Evolutionary conservation across 768 basidiomycete species (phyloP).

Genomic region (Obba rivulosa): DNA sequence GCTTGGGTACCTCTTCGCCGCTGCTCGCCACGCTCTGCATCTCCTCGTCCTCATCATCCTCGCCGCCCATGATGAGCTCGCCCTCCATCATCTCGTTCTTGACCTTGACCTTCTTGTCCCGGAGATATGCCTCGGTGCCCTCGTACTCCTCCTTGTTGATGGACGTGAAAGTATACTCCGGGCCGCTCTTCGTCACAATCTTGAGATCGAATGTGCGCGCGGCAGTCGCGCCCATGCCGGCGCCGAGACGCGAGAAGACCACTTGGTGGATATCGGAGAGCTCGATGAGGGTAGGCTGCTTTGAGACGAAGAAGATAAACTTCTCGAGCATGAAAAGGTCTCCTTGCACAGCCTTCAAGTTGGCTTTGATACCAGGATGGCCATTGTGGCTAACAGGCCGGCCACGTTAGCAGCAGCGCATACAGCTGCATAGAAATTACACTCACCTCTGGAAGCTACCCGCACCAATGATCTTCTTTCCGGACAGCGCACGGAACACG

Average conservation of each 20-base stretch:
- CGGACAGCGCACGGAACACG: conserved; percentile 86
- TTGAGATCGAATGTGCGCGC: conserved; percentile 93
- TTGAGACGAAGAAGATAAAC: conserved; percentile 96
- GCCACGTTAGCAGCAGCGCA: background rate
- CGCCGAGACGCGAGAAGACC: conserved; percentile 90
- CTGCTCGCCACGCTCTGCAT: conserved; percentile 78
- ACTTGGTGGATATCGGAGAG: conserved; percentile 86
- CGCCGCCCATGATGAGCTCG: conserved; percentile 65
- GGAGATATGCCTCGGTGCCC: conserved; percentile 76
- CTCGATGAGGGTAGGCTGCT: conserved; percentile 87
- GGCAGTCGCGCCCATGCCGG: conserved; percentile 73
- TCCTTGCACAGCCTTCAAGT: conserved; percentile 94
- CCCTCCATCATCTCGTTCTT: conserved; percentile 96
- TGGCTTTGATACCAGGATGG: conserved; percentile 94
- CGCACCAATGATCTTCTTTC: conserved; percentile 87
- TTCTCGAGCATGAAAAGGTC: conserved; percentile 98
- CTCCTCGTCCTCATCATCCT: conserved; percentile 74
- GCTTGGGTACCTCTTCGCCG: conserved; percentile 53
- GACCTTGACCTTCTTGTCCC: conserved; percentile 85
- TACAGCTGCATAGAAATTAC: background rate
- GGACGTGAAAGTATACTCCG: conserved; percentile 86
- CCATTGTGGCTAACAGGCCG: conserved; percentile 63
- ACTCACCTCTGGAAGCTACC: conserved; percentile 80
- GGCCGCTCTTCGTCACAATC: conserved; percentile 78
- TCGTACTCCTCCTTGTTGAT: conserved; percentile 96